These are phyloP conservation scores for Mycena vitilis DNA, from an alignment of 768 basidiomycete species.

Conservation along the genomic window DNA sequence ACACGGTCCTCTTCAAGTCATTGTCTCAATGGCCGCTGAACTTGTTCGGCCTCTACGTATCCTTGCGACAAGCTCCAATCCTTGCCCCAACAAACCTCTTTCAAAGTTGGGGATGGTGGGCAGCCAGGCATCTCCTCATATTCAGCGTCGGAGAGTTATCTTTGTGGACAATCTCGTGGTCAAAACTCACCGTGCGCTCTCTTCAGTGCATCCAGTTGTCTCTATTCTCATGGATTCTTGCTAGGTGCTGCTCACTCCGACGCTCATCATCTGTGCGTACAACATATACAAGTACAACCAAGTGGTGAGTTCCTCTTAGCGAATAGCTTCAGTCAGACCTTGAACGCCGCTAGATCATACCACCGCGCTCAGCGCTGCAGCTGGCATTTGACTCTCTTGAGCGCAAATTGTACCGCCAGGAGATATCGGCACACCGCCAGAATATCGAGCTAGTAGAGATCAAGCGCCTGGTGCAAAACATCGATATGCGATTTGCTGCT, in stretches of 20 bases:
- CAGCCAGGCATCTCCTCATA: slow-evolving; percentile 13
- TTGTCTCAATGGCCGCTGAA: not conserved
- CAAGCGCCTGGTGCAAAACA: slow-evolving; percentile 21
- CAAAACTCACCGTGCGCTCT: slow-evolving; percentile 20
- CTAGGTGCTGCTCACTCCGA: slow-evolving; percentile 26
- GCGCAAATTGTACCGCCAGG: slow-evolving; percentile 2
- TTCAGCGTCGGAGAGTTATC: slow-evolving; percentile 26
- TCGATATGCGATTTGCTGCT: slow-evolving; percentile 18
- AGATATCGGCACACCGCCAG: slow-evolving; percentile 9
- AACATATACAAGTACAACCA: slow-evolving; percentile 29
- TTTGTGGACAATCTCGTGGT: slow-evolving; percentile 19
- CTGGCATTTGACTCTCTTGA: slow-evolving; percentile 28
- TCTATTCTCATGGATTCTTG: slow-evolving; percentile 2
- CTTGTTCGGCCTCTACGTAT: not conserved
- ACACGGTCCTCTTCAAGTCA: slow-evolving; percentile 24
- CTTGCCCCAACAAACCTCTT: slow-evolving; percentile 11
- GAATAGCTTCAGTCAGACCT: not conserved
- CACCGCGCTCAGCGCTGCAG: slow-evolving; percentile 25
- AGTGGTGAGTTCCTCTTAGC: slow-evolving; percentile 9
- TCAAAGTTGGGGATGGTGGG: slow-evolving; percentile 25
- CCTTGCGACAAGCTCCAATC: not conserved
- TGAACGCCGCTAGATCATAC: slow-evolving; percentile 1
- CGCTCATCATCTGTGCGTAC: slow-evolving; percentile 22
- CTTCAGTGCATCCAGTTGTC: not conserved
- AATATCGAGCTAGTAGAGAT: slow-evolving; percentile 26